Conservation (phyloP, 2,329 filamentous ascomycete genomes). For the Penicillium psychrosexuale region DNA sequence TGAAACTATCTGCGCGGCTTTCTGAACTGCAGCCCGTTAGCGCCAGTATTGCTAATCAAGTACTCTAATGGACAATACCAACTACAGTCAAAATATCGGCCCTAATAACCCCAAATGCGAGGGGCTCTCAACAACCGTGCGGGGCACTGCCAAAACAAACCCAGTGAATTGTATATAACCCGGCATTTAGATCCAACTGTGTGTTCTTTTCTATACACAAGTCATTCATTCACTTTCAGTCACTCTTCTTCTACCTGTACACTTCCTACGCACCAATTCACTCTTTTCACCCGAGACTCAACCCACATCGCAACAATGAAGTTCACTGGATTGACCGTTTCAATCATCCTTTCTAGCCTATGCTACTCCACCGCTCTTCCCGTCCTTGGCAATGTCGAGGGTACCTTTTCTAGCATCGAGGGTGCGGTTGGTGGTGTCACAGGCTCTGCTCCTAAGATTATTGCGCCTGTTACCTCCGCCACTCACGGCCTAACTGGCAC, state of each 20-base stretch:
- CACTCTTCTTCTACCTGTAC: constrained; percentile 19
- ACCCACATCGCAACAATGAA: constrained; percentile 31
- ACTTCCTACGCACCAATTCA: constrained; percentile 16
- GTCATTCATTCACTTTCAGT: constrained; percentile 21
- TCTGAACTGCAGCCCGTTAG: constrained; percentile 1
- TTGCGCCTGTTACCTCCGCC: background rate
- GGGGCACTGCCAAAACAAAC: constrained; percentile 12
- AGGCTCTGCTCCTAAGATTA: background rate
- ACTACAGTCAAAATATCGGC: constrained; percentile 7
- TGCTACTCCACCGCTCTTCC: constrained; percentile 32
- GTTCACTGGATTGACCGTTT: constrained; percentile 34
- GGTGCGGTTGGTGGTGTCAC: background rate
- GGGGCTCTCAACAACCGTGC: constrained; percentile 11
- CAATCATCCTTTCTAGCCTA: constrained; percentile 32
- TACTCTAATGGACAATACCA: constrained; percentile 3
- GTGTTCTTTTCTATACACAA: constrained; percentile 14
- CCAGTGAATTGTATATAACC: constrained; percentile 26
- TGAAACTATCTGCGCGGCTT: constrained; percentile 1
- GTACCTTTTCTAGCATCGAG: constrained; percentile 5
- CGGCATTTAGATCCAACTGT: background rate
- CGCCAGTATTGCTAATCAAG: constrained; percentile 10
- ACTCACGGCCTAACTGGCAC: background rate
- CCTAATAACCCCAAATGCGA: constrained; percentile 17
- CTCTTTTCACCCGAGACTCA: constrained; percentile 16
- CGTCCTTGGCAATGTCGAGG: constrained; percentile 2